phyloP scores from a whole-genome alignment of 2,329 filamentous ascomycete genomes.

The Alternaria dauci region DNA sequence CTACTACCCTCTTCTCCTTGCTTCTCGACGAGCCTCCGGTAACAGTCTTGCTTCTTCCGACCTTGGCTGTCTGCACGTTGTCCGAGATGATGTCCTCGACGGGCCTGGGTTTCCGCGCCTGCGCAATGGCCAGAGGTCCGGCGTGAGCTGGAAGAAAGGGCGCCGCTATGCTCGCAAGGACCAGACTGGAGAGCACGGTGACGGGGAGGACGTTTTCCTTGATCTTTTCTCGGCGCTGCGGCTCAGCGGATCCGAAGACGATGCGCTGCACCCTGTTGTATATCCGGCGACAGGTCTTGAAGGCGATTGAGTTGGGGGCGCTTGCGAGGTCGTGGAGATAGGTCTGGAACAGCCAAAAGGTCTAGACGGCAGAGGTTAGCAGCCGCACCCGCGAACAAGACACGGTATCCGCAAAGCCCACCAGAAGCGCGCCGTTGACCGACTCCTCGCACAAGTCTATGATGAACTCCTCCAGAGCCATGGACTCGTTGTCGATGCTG shows the following conservation, averaged over 20 bases:
- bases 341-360: slow-evolving; percentile 90
- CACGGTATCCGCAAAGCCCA: slow-evolving; percentile 56
- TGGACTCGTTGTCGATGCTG: slow-evolving; percentile 88
- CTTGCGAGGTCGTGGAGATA: slow-evolving; percentile 82
- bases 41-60: slow-evolving; percentile 75
- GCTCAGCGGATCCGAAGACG: slow-evolving; percentile 79
- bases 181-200: slow-evolving; percentile 80
- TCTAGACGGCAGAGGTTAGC: slow-evolving; percentile 62
- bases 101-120: slow-evolving; percentile 77
- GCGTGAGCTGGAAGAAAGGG: slow-evolving; percentile 80
- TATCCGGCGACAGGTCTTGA: slow-evolving; percentile 82
- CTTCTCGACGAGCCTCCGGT: slow-evolving; percentile 55
- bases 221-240: slow-evolving; percentile 75
- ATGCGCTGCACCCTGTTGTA: slow-evolving; percentile 91
- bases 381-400: slow-evolving; percentile 29
- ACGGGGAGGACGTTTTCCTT: slow-evolving; percentile 83
- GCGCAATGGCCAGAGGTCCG: slow-evolving; percentile 80
- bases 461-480: slow-evolving; percentile 88
- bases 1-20: slow-evolving; percentile 53
- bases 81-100: slow-evolving; percentile 69
- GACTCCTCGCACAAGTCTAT: slow-evolving; percentile 87
- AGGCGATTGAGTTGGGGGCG: slow-evolving; percentile 77
- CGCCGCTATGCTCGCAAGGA: slow-evolving; percentile 77
- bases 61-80: slow-evolving; percentile 63
- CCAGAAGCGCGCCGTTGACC: slow-evolving; percentile 82